Evolutionary conservation across 2,329 filamentous ascomycete species (phyloP).

Genomic region (Pseudocercospora fuligena): DNA sequence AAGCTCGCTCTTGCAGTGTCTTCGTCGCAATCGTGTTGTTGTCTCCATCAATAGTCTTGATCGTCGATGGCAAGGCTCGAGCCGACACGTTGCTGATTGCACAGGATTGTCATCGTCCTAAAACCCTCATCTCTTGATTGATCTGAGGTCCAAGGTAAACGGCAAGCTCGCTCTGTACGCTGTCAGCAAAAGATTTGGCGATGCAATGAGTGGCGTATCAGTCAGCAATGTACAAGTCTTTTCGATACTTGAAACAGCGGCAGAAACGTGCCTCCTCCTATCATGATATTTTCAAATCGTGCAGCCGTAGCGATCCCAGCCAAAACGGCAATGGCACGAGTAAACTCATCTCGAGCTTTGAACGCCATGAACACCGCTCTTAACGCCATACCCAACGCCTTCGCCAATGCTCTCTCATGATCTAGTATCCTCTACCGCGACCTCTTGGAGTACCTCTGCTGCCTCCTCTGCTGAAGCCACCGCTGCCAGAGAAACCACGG

Average conservation of each 20-base stretch:
- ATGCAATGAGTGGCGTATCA: neutral
- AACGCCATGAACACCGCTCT: conserved; percentile 2
- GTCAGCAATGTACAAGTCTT: neutral
- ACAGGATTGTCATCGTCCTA: neutral
- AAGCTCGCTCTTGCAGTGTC: neutral
- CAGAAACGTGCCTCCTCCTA: neutral
- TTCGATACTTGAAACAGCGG: neutral
- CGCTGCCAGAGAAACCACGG: conserved; percentile 23
- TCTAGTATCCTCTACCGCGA: conserved; percentile 45
- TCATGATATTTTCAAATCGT: neutral
- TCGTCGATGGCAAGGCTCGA: neutral
- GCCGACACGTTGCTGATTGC: too few relatives aligned
- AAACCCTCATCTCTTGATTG: neutral
- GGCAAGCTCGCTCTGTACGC: neutral
- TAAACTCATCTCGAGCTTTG: neutral
- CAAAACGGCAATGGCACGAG: neutral
- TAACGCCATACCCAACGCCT: conserved; percentile 7
- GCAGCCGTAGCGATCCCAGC: neutral
- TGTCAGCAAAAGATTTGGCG: neutral
- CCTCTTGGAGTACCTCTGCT: conserved; percentile 37
- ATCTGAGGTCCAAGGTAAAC: neutral
- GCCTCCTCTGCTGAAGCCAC: conserved; percentile 24
- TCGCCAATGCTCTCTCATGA: conserved; percentile 11
- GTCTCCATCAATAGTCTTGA: neutral
- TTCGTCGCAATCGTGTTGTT: neutral